Percentiles rank a stretch among this genome's conserved stretches.
Conservation (phyloP, 2,329 filamentous ascomycete genomes). For the Alternaria triticina region DNA sequence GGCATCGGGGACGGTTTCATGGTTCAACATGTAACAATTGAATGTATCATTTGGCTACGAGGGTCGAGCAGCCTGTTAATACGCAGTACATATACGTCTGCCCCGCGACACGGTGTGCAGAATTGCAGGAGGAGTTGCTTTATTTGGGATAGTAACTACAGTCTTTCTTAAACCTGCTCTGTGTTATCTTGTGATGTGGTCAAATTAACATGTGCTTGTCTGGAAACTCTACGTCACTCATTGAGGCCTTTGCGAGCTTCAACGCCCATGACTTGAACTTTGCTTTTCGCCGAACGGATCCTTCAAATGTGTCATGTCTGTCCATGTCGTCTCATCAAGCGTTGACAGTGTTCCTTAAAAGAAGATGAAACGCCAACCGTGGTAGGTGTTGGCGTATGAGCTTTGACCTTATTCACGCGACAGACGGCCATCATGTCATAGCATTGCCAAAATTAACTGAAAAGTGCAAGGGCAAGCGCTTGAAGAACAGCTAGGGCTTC, state of each 20-base stretch:
- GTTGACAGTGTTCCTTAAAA: neutral
- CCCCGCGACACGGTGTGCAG: conserved; percentile 21
- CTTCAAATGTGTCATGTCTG: neutral
- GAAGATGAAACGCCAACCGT: neutral
- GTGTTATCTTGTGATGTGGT: conserved; percentile 26
- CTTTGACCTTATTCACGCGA: neutral
- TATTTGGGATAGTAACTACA: conserved; percentile 35
- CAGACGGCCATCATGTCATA: neutral
- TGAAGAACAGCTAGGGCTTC: neutral
- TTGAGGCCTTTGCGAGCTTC: neutral
- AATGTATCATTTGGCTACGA: conserved; percentile 47
- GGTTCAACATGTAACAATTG: conserved; percentile 40
- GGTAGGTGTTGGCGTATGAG: neutral
- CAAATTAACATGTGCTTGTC: neutral
- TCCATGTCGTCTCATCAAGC: neutral
- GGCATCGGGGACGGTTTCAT: conserved; percentile 33
- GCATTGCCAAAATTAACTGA: neutral
- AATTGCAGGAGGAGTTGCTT: conserved; percentile 28
- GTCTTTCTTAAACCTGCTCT: conserved; percentile 32
- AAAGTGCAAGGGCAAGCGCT: neutral
- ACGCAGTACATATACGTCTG: conserved; percentile 35
- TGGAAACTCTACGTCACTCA: neutral
- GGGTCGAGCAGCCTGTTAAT: conserved; percentile 43
- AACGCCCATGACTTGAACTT: neutral
- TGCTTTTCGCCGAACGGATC: neutral